These are phyloP conservation scores for Verticillium isaacii DNA, from an alignment of 2,329 filamentous ascomycete species.

Conservation along the genomic window DNA sequence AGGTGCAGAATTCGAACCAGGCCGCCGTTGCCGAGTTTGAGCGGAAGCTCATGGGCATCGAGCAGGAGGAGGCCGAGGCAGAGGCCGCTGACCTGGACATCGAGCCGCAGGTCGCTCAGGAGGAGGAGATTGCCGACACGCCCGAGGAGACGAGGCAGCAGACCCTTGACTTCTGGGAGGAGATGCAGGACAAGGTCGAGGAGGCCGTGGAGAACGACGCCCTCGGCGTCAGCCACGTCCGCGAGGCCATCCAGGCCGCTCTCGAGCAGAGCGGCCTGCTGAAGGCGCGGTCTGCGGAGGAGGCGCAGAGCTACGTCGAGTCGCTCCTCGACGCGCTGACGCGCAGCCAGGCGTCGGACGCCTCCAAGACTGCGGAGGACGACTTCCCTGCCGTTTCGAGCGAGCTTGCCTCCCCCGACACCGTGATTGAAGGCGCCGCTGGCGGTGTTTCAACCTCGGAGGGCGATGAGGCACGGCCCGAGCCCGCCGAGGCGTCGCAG, in stretches of 20 bases:
- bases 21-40: conserved; percentile 67
- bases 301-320: conserved; percentile 44
- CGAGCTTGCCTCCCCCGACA: background rate
- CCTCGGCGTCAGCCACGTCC: conserved; percentile 43
- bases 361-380: background rate
- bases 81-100: conserved; percentile 13
- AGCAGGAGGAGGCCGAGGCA: conserved; percentile 20
- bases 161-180: conserved; percentile 43
- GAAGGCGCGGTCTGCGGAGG: conserved; percentile 35
- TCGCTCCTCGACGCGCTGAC: conserved; percentile 45
- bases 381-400: background rate
- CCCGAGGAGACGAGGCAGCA: conserved; percentile 12
- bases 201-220: conserved; percentile 55
- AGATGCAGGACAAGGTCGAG: conserved; percentile 50
- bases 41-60: conserved; percentile 51
- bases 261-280: conserved; percentile 51
- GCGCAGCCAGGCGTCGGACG: conserved; percentile 13
- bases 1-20: conserved; percentile 66
- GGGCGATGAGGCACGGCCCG: background rate
- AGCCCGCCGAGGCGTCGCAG: background rate
- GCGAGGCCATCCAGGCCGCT: conserved; percentile 50
- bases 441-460: background rate
- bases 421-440: background rate
- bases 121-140: conserved; percentile 10
- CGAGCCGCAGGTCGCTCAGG: conserved; percentile 2